A percentile compares a stretch with the other conserved stretches of the same genome.
These are phyloP conservation scores for Paxillus ammoniavirescens DNA, from an alignment of 768 basidiomycete genomes.

Conservation along the genomic window DNA sequence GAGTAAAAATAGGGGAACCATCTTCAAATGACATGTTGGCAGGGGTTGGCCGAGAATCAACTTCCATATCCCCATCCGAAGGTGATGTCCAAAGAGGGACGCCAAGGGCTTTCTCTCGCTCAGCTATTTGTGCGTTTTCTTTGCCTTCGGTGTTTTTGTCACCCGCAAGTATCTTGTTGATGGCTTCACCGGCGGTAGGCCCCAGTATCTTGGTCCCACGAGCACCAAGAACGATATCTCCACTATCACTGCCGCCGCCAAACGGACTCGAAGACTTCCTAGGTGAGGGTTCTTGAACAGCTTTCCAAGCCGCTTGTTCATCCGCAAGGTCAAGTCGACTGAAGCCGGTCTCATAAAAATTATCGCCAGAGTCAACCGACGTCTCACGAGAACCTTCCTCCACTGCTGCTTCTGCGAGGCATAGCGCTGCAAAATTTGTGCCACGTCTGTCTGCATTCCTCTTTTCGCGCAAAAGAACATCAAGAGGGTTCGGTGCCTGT, in stretches of 20 bases:
- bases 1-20: slow-evolving; percentile 24
- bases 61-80: slow-evolving; percentile 20
- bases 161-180: slow-evolving; percentile 42
- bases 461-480: slow-evolving; percentile 55
- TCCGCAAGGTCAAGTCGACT: slow-evolving; percentile 25
- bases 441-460: slow-evolving; percentile 26
- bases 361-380: slow-evolving; percentile 9
- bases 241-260: slow-evolving; percentile 13
- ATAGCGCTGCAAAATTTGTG: slow-evolving; percentile 40
- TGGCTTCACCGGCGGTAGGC: slow-evolving; percentile 36
- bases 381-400: slow-evolving; percentile 30
- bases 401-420: slow-evolving; percentile 44
- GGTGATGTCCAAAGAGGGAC: slow-evolving; percentile 33
- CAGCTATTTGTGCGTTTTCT: slow-evolving; percentile 22
- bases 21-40: slow-evolving; percentile 7
- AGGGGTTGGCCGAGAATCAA: slow-evolving; percentile 12
- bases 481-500: slow-evolving; percentile 49
- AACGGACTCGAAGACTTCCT: slow-evolving; percentile 17
- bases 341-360: slow-evolving; percentile 22
- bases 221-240: slow-evolving; percentile 37
- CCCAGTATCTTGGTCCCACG: slow-evolving; percentile 30
- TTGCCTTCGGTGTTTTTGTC: slow-evolving; percentile 36
- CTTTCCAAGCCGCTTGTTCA: slow-evolving; percentile 40
- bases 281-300: slow-evolving; percentile 28
- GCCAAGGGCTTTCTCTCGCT: slow-evolving; percentile 18